Evolutionary conservation across 169 alveolate species (phyloP).

Genomic region (Plasmodium relictum): DNA sequence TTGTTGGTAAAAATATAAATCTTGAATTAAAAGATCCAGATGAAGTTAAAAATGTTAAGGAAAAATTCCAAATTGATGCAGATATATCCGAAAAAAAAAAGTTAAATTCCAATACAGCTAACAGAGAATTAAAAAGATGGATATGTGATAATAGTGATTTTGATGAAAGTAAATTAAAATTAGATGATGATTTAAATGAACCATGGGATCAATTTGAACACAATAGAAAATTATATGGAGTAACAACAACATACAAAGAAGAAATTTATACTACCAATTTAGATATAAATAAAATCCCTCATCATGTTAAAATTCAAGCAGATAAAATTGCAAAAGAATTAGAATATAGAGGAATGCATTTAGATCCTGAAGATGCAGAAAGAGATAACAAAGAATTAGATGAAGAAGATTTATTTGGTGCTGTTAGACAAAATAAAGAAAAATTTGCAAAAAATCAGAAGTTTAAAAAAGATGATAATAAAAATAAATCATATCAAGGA

Average conservation of each 20-base stretch:
- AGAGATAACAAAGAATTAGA: constrained; percentile 80
- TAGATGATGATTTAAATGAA: constrained; percentile 61
- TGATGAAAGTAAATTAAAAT: constrained; percentile 35
- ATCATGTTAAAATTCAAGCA: constrained; percentile 81
- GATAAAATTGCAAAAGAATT: constrained; percentile 82
- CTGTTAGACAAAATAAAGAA: constrained; percentile 64
- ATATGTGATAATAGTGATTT: constrained; percentile 34
- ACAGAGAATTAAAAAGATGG: constrained; percentile 76
- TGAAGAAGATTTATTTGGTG: constrained; percentile 80
- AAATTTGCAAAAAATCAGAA: constrained; percentile 20
- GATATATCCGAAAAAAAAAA: constrained; percentile 64
- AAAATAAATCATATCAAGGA: constrained; percentile 21
- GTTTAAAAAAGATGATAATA: constrained; percentile 60
- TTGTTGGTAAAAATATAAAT: constrained; percentile 56
- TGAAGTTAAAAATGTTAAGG: constrained; percentile 26
- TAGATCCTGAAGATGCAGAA: constrained; percentile 80
- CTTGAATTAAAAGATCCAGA: constrained; percentile 71
- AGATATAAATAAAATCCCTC: constrained; percentile 81
- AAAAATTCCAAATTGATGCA: constrained; percentile 53
- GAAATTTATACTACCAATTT: constrained; percentile 84
- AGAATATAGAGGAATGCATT: constrained; percentile 76
- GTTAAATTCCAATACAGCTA: constrained; percentile 33
- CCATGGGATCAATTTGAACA: constrained; percentile 77
- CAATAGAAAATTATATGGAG: constrained; percentile 71
- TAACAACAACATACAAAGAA: constrained; percentile 80